A percentile compares a stretch with the other conserved stretches of the same genome.
Conservation (phyloP, 2,329 filamentous ascomycete genomes). For the Dothideomycetes sp. region DNA sequence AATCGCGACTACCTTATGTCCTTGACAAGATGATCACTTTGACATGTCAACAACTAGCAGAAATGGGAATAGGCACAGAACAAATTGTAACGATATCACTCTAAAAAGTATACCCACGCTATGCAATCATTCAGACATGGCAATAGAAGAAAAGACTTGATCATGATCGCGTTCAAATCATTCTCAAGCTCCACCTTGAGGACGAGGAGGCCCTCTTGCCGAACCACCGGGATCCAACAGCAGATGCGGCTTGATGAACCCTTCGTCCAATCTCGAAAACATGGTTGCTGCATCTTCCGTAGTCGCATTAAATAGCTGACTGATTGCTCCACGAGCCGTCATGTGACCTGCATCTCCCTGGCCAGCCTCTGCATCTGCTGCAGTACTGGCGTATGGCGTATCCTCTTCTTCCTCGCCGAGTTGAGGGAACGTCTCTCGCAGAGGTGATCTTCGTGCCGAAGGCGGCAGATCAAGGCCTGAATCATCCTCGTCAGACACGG, state of each 20-base stretch:
- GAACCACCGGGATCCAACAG: conserved; percentile 57
- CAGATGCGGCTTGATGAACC: conserved; percentile 87
- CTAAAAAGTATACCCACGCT: no score
- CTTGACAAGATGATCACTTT: no score
- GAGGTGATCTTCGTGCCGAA: conserved; percentile 40
- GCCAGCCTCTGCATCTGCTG: conserved; percentile 16
- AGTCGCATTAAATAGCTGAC: conserved; percentile 66
- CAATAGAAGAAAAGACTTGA: no score
- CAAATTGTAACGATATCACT: no score
- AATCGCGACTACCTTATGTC: no score
- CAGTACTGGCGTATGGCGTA: conserved; percentile 6
- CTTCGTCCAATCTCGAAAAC: conserved; percentile 89
- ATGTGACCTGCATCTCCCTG: conserved; percentile 27
- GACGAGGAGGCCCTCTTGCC: conserved; percentile 14
- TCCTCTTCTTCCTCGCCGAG: conserved; percentile 19
- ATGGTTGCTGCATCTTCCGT: conserved; percentile 81
- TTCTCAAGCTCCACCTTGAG: conserved; percentile 4
- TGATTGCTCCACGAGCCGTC: conserved; percentile 68
- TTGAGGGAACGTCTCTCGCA: conserved; percentile 19
- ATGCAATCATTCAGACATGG: no score
- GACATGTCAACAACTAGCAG: no score
- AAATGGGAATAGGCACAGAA: no score
- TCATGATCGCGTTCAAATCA: no score
- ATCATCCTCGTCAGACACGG: conserved; percentile 44
- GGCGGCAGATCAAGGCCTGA: conserved; percentile 53